Evolutionary conservation across 225 moss, liverwort and hornwort species (phyloP), one percentile per base, ranked within the genome.

Genomic region (Sphagnum contortum): DNA sequence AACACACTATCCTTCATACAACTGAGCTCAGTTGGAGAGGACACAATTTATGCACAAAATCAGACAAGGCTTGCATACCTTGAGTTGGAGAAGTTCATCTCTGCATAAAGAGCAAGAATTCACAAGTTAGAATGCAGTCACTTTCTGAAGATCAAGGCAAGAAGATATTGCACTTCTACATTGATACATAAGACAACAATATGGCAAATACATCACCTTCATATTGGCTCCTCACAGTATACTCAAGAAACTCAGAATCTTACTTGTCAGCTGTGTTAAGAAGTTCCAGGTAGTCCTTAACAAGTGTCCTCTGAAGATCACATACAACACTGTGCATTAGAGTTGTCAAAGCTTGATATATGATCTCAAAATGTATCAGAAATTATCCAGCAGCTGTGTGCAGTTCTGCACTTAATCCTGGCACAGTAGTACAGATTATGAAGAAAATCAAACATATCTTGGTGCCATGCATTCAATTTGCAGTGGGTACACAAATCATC

Each of bases 181-280:
- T 12, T 63, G 11, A 8, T 9, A 48, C 10, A 7, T 63, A 29
- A 45, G 29, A 8, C 7, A 4, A 44, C 11, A 47, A 63, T 45
- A 48, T 60, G 12, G 59, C 8, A 60, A 60, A 12, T n/a, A 6
- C 45, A 63, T 11, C 29, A 11, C 47, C 63, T 45, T 44, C 47
- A 6, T 63, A 44, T 7, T 48, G 47, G 10, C 47, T 6, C 45
- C 65, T 48, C 29, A 29, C 29, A 29, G 29, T 29, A 29, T 29
- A 29, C 14, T 12, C 7, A 65, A 65, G 6, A 49, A 7, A 12
- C 12, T 4, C 44, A 69, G 45, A 12, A 56, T 44, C 11, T n/a
- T 68, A 64, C 78, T 70, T 78, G 48, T 58, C 60, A 55, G 78
- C 78, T 7, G 74, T 74, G 67, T 78, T 78, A 48, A 78, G 64